A percentile compares a stretch with the other conserved stretches of the same genome.
Evolutionary conservation across 345 rosid genomes (phyloP).

Genomic region (Gossypium turneri): DNA sequence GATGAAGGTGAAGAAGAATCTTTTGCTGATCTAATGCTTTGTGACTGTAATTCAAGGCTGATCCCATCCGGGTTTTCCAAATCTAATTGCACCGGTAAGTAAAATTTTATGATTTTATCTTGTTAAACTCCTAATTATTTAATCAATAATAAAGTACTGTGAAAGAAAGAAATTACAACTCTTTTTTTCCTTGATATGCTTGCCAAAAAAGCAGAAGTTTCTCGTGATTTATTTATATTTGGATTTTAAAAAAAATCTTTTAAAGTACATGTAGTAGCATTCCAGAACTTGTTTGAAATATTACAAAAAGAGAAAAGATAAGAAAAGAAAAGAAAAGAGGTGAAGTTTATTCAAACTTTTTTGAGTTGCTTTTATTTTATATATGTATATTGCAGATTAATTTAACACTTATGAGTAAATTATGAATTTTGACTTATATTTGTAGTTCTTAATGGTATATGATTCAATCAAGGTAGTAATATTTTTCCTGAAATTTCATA

Average conservation of each 20-base stretch:
- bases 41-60: slow-evolving; percentile 66
- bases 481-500: background rate
- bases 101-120: background rate
- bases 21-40: slow-evolving; percentile 59
- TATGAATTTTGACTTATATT: background rate
- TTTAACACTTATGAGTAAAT: background rate
- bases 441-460: background rate
- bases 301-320: background rate
- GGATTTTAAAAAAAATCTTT: background rate
- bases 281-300: background rate
- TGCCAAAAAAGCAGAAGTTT: background rate
- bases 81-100: slow-evolving; percentile 47
- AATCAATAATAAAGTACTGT: background rate
- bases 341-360: background rate
- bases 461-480: background rate
- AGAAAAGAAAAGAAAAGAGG: background rate
- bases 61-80: slow-evolving; percentile 50
- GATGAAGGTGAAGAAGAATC: slow-evolving; percentile 35
- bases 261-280: background rate
- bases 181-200: background rate
- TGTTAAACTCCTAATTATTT: background rate
- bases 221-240: background rate
- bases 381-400: background rate
- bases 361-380: background rate
- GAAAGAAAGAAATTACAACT: background rate